phyloP scores from a whole-genome alignment of 768 basidiomycete genomes.

The Tylopilus plumbeoviolaceoides region DNA sequence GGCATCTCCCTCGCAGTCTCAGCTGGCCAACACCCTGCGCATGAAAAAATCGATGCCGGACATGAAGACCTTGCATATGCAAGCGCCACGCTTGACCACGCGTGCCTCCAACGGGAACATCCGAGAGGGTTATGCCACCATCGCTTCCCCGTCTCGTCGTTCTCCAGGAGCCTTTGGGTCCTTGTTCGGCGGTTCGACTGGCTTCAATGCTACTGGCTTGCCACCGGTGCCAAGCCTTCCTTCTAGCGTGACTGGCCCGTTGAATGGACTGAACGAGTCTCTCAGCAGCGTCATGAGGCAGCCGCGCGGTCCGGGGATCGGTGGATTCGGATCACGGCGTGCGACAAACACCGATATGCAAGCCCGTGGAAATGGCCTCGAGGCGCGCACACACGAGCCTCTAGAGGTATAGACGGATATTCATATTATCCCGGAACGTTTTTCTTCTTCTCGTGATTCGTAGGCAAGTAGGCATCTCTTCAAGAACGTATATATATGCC shows the following conservation, averaged over 20 bases:
- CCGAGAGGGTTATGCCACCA: constrained; percentile 80
- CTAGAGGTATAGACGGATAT: constrained; percentile 61
- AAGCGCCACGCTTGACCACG: constrained; percentile 72
- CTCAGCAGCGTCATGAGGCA: constrained; percentile 61
- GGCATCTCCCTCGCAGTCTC: constrained; percentile 43
- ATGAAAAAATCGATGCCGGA: constrained; percentile 99
- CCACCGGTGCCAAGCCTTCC: constrained; percentile 83
- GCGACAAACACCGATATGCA: constrained; percentile 36
- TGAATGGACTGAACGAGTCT: constrained; percentile 44
- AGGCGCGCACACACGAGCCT: constrained; percentile 82
- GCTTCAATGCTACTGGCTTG: constrained; percentile 25
- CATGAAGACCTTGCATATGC: constrained; percentile 81
- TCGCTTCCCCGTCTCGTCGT: constrained; percentile 77
- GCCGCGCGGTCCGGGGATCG: constrained; percentile 76
- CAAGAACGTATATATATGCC: constrained; percentile 21
- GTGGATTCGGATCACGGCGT: constrained; percentile 66
- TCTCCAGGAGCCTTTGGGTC: constrained; percentile 66
- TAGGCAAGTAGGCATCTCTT: constrained; percentile 19
- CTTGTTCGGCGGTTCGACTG: constrained; percentile 44
- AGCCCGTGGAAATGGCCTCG: constrained; percentile 62
- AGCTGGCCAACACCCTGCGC: constrained; percentile 55
- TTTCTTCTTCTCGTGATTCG: neutral
- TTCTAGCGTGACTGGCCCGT: constrained; percentile 41
- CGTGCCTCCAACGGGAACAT: constrained; percentile 89
- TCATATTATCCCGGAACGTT: neutral